Base-by-base conservation (phyloP, 73 alveolate species). In the Symbiodinium natans region DNA sequence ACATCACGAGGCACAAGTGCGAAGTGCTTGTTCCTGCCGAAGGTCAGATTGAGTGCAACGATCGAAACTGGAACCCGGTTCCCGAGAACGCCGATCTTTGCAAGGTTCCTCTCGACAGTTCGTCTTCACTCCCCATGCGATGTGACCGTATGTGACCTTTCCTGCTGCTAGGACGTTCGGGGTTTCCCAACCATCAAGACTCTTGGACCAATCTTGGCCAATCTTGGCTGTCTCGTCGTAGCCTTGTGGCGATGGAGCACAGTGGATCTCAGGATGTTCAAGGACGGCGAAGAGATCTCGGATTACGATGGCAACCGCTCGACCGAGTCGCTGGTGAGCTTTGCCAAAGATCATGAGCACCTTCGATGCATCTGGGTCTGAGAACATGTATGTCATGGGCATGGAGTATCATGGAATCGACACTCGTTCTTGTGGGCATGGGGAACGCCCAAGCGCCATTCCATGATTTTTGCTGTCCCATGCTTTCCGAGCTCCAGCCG, bases 11-110 rank as follows among this genome's bases (percentile, higher is more conserved):
- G n/a, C n/a, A n/a, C n/a, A n/a, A n/a, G n/a, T n/a, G n/a, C n/a
- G n/a, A n/a, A n/a, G 19, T 63, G 40, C 9, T 13, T 0, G 19
- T 36, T 7, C 21, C 29, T 25, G 80, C 80, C 36, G 33, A 25
- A 90, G 97, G 97, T 39, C 97, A 90, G 97, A 90, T 90, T 39
- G 97, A 90, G 88, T 90, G 97, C 97, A 38, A 90, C 31, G 97
- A 90, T 34, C 13, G 38, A 83, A 90, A 90, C 77, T 90, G 97
- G 97, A 90, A 90, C 38, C 97, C 97, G 41, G 97, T 90, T 4
- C 97, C 97, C 39, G 97, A 90, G 83, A 90, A 90, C 39, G 88
- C 88, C 38, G 97, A 90, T 29, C 89, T 90, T 5, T 90, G 97
- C 88, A 90, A 90, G 97, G 97, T 33, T 42, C 43, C 56, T 25